A percentile compares a stretch with the other conserved stretches of the same genome.
Conservation (phyloP, 148 eudicot genomes). For the Linanthus parryae region DNA sequence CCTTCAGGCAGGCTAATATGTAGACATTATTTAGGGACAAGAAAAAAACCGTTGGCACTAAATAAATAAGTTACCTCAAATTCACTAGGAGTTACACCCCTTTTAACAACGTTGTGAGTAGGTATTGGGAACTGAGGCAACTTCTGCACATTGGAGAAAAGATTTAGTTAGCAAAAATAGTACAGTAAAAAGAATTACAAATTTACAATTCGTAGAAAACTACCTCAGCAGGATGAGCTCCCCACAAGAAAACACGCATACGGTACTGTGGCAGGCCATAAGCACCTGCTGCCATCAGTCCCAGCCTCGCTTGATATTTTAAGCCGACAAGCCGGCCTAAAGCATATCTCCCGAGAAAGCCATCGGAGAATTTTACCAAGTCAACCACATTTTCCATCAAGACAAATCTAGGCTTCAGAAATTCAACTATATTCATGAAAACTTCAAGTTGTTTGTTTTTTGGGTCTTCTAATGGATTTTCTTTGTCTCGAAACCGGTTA, state of each 20-base stretch:
- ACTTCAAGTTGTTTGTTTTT: constrained; percentile 57
- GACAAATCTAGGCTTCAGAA: constrained; percentile 48
- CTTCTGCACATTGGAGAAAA: constrained; percentile 33
- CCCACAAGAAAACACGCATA: constrained; percentile 80
- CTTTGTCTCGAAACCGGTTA: constrained; percentile 56
- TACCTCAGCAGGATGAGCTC: constrained; percentile 64
- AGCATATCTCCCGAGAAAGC: constrained; percentile 67
- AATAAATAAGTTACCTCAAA: constrained; percentile 43
- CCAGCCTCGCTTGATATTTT: constrained; percentile 70
- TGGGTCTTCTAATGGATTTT: constrained; percentile 44
- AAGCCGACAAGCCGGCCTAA: constrained; percentile 50
- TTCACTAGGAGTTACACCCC: constrained; percentile 52
- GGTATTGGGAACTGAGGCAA: constrained; percentile 75
- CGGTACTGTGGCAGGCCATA: constrained; percentile 85
- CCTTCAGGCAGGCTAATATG: background rate
- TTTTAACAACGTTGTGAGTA: constrained; percentile 44
- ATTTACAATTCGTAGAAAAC: background rate
- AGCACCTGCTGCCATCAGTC: constrained; percentile 85
- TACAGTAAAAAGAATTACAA: background rate
- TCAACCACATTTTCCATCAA: constrained; percentile 90
- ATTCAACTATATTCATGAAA: constrained; percentile 66
- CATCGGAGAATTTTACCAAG: constrained; percentile 49
- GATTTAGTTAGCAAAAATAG: background rate
- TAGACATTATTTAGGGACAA: background rate
- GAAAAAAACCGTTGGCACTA: background rate